Evolutionary conservation across 1,284 basidiomycete species (phyloP).

Genomic region (Boletellus deceptivus): DNA sequence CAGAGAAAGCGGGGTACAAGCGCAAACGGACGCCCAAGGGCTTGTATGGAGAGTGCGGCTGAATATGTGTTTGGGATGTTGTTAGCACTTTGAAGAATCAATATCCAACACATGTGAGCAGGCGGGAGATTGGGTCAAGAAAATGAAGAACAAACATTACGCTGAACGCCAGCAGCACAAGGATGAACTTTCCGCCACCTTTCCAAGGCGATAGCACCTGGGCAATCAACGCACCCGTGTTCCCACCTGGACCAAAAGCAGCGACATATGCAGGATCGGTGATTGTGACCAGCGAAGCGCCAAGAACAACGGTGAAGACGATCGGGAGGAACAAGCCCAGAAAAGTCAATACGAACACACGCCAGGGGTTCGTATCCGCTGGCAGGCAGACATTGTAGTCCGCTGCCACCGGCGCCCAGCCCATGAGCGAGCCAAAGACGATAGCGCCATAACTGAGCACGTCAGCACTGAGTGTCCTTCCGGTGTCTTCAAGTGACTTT

Average conservation of each 20-base stretch:
- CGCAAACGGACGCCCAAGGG: constrained; percentile 52
- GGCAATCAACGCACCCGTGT: constrained; percentile 47
- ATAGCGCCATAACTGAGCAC: constrained; percentile 59
- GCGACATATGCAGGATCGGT: constrained; percentile 49
- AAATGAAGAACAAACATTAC: constrained; percentile 38
- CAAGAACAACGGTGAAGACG: constrained; percentile 54
- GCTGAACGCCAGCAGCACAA: constrained; percentile 57
- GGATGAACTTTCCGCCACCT: constrained; percentile 56
- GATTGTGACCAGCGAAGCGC: constrained; percentile 56
- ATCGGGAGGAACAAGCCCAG: constrained; percentile 57
- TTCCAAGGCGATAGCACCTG: constrained; percentile 46
- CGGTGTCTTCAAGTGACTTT: constrained; percentile 44
- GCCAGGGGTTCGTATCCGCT: constrained; percentile 40
- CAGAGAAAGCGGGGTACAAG: constrained; percentile 60
- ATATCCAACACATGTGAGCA: not conserved
- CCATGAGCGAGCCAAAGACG: constrained; percentile 52
- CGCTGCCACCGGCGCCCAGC: constrained; percentile 51
- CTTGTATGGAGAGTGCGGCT: constrained; percentile 54
- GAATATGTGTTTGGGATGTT: constrained; percentile 63
- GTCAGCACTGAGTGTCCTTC: constrained; percentile 42
- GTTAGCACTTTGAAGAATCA: constrained; percentile 43
- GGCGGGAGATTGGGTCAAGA: not conserved
- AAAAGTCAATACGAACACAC: constrained; percentile 55
- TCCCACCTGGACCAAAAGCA: constrained; percentile 45
- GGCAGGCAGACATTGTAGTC: constrained; percentile 59